Base-by-base conservation (phyloP, 2,329 filamentous ascomycete species). In the Colletotrichum horii region DNA sequence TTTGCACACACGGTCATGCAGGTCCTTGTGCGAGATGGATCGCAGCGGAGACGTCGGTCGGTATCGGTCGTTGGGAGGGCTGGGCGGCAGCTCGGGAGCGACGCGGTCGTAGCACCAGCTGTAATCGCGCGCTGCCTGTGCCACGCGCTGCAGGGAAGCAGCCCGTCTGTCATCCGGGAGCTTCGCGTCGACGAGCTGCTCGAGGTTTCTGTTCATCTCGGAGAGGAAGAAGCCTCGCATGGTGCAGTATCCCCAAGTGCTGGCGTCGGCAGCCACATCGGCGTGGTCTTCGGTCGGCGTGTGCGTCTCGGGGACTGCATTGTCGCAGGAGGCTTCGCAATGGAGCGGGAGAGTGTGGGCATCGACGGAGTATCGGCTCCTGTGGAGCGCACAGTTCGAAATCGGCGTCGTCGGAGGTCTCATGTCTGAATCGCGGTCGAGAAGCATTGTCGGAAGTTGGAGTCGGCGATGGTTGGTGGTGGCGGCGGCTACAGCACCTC, bases 181-280 rank as follows among this genome's bases (percentile, higher is more conserved):
- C 22, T 58, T 58, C 55, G 22, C 55, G 22, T 28, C 22, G 55
- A 58, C 22, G 22, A 58, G 55, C 55, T 58, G 22, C 12, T 58
- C 22, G 55, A 58, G 55, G 24, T 58, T 22, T 15, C 14, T 12
- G 6, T 58, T 58, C 55, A 58, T 58, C 55, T 58, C 55, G 55
- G 55, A 28, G 55, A 58, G 55, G 55, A 9, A 58, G 55, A 58
- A 58, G 55, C 55, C 55, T 58, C 55, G 22, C 55, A 58, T 58
- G 55, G 24, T 58, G 55, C 55, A 58, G 55, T 58, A 58, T 26
- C 55, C 55, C 55, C 55, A 58, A 7, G 55, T 58, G 55, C 55
- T 58, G 55, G 55, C 22, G 0, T 58, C 55, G 55, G 55, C 55
- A 16, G 55, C 55, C 55, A 16, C 55, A 14, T 58, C 22, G 22